These are phyloP conservation scores for Priceomyces melissophilus DNA, from an alignment of 805 yeast genomes.

Conservation along the genomic window DNA sequence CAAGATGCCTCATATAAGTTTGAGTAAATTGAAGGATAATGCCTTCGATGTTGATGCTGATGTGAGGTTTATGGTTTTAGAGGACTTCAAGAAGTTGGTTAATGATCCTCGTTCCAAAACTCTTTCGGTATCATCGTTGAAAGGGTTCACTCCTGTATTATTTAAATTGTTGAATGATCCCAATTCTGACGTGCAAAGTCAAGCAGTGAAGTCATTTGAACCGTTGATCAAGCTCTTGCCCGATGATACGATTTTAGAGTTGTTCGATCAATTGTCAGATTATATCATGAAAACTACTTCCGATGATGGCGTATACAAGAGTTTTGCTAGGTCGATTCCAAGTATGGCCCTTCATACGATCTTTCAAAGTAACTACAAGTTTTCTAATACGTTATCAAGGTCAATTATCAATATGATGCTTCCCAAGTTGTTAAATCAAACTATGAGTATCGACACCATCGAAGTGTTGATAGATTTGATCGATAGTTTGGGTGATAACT, in stretches of 20 bases:
- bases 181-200: slow-evolving; percentile 70
- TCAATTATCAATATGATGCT: slow-evolving; percentile 34
- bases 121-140: slow-evolving; percentile 25
- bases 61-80: slow-evolving; percentile 79
- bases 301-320: slow-evolving; percentile 15
- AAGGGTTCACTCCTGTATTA: slow-evolving; percentile 36
- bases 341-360: slow-evolving; percentile 51
- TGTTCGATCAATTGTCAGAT: slow-evolving; percentile 28
- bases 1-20: slow-evolving; percentile 24
- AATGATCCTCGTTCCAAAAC: slow-evolving; percentile 16
- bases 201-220: slow-evolving; percentile 59
- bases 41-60: slow-evolving; percentile 75
- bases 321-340: slow-evolving; percentile 47
- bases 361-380: slow-evolving; percentile 24
- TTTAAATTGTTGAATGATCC: slow-evolving; percentile 52
- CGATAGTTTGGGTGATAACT: slow-evolving; percentile 43
- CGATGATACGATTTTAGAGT: slow-evolving; percentile 23
- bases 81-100: slow-evolving; percentile 56
- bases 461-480: slow-evolving; percentile 60
- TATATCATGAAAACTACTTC: slow-evolving; percentile 15
- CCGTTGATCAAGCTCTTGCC: slow-evolving; percentile 41
- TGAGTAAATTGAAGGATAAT: slow-evolving; percentile 34
- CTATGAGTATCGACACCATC: slow-evolving; percentile 51
- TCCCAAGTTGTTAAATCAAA: slow-evolving; percentile 31
- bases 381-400: slow-evolving; percentile 19